These are phyloP conservation scores for Gaultheria prostrata DNA, from an alignment of 148 eudicot genomes.

Conservation along the genomic window DNA sequence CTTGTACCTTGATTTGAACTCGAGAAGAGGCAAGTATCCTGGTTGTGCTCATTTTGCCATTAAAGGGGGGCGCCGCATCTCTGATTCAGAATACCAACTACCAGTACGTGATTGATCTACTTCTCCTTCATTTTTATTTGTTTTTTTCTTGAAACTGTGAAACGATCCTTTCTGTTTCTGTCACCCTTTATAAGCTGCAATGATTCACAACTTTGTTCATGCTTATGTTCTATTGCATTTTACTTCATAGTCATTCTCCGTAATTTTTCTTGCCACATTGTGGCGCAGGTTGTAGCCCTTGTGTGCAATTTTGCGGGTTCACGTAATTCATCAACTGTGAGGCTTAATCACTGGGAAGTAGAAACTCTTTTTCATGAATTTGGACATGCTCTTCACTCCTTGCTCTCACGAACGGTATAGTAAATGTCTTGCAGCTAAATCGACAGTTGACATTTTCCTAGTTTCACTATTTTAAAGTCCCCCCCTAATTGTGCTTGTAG, in stretches of 20 bases:
- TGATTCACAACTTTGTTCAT: background rate
- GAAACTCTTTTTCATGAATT: slow-evolving; percentile 98
- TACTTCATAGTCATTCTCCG: background rate
- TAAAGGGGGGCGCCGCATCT: slow-evolving; percentile 83
- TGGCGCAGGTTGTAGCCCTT: slow-evolving; percentile 82
- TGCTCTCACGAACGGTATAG: slow-evolving; percentile 88
- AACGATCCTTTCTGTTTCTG: background rate
- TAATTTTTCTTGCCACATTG: slow-evolving; percentile 3
- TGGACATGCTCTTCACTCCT: slow-evolving; percentile 98
- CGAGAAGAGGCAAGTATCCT: slow-evolving; percentile 84
- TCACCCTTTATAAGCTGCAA: background rate
- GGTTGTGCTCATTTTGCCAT: slow-evolving; percentile 98
- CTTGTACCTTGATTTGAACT: slow-evolving; percentile 87
- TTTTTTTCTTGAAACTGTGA: background rate
- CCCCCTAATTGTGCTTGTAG: slow-evolving; percentile 33
- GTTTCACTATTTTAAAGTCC: background rate
- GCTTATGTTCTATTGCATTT: background rate
- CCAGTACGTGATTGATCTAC: slow-evolving; percentile 54
- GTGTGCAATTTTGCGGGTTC: slow-evolving; percentile 83
- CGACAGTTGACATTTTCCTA: slow-evolving; percentile 1
- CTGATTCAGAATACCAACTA: slow-evolving; percentile 85
- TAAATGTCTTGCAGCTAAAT: slow-evolving; percentile 10
- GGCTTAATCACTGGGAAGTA: slow-evolving; percentile 86
- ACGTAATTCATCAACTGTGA: slow-evolving; percentile 37
- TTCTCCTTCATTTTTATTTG: background rate